Evolutionary conservation across 495 filamentous ascomycete genomes (phyloP), one percentile per base, ranked within the genome.

Genomic region (Neurospora sublineolata): DNA sequence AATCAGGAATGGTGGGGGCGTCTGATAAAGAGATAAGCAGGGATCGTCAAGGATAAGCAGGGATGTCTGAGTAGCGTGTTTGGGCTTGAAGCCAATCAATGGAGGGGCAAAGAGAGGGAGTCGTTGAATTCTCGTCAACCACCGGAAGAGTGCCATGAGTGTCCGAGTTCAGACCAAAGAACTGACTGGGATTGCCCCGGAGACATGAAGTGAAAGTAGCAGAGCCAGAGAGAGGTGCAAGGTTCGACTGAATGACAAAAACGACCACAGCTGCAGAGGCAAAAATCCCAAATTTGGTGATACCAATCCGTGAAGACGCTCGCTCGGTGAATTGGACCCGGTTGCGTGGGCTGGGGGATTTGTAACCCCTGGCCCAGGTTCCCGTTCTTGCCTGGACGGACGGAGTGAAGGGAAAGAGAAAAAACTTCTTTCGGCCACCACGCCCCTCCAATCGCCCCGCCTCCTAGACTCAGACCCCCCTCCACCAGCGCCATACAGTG

Each of bases 11-110:
- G 72, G 77, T 37, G 70, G 39, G 16, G 36, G 20, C 38, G 67
- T 64, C 72, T 75, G 72, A 77, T 76, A 77, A 76, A 76, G 72
- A 70, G 77, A 78, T 77, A 78, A 78, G 75, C 73, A 77, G 70
- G 73, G 76, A 77, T 78, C 42, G n/a, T 16, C 27, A 36, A 16
- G 74, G 70, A 74, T 60, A 70, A 72, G 73, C 72, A 74, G 71
- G 72, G 69, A 73, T 73, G 20, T 41, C 70, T 68, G 76, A 70
- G 72, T 72, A 60, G 52, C 27, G 52, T 64, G 52, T 64, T 64
- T 68, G 69, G 71, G 44, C 42, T 37, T 58, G 67, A 46, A 40
- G 37, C 76, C 73, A 75, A 78, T 78, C 72, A 74, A 71, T 73
- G 71, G 70, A 72, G 73, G 73, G 73, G 73, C 70, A 75, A 76